Percentiles rank a stretch among this genome's conserved stretches.
These are phyloP conservation scores for Rhizomucor pusillus DNA, from an alignment of 371 early-diverging fungal species.

Conservation along the genomic window DNA sequence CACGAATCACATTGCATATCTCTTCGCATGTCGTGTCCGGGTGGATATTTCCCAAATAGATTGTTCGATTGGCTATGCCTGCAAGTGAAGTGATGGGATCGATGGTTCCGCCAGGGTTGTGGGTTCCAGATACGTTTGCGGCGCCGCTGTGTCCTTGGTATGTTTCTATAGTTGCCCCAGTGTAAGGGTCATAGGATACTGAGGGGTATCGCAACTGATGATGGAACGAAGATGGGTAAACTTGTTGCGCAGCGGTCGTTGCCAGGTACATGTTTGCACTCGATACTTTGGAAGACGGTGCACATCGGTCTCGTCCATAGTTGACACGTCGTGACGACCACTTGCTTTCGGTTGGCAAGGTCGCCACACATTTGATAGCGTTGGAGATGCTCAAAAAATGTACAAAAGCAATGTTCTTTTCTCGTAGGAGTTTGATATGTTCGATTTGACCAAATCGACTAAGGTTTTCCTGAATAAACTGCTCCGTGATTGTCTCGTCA, in stretches of 20 bases:
- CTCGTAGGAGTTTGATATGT: constrained; percentile 64
- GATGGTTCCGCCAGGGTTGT: constrained; percentile 12
- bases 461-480: constrained; percentile 53
- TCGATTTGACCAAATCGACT: constrained; percentile 72
- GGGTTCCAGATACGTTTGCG: constrained; percentile 6
- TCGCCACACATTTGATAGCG: constrained; percentile 71
- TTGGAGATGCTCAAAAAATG: constrained; percentile 68
- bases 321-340: constrained; percentile 61
- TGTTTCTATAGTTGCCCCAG: constrained; percentile 26
- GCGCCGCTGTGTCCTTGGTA: constrained; percentile 9
- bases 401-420: constrained; percentile 79
- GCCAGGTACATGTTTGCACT: background rate
- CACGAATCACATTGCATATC: constrained; percentile 82
- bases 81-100: constrained; percentile 15
- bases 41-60: constrained; percentile 77
- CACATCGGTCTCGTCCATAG: constrained; percentile 85
- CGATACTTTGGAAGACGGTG: constrained; percentile 15
- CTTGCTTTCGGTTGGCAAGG: constrained; percentile 49
- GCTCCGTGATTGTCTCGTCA: constrained; percentile 55
- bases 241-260: background rate
- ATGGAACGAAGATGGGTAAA: constrained; percentile 5
- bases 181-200: constrained; percentile 26
- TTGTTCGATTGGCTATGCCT: constrained; percentile 59
- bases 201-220: constrained; percentile 20
- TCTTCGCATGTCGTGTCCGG: constrained; percentile 76